phyloP scores from a whole-genome alignment of 345 rosid species.

The Citrus mangshanensis region DNA sequence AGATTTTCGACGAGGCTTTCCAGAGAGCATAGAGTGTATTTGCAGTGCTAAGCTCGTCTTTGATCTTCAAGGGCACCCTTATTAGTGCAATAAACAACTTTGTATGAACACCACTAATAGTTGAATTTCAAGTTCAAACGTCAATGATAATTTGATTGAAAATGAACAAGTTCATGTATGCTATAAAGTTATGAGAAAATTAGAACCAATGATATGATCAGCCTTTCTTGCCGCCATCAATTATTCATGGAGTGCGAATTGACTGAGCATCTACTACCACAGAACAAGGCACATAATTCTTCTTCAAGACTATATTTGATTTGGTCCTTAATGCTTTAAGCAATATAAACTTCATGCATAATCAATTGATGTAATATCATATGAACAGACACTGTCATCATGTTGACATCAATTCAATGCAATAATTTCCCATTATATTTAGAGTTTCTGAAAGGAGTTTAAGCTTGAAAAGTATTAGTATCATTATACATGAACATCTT shows the following conservation, averaged over 20 bases:
- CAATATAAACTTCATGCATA: not conserved
- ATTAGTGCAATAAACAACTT: not conserved
- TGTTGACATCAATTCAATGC: not conserved
- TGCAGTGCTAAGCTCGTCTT: too few species aligned
- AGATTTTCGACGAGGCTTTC: not conserved
- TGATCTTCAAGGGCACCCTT: not conserved
- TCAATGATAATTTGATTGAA: not conserved
- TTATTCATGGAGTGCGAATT: not conserved
- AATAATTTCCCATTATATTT: not conserved
- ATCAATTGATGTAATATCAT: not conserved
- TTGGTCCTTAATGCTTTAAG: not conserved
- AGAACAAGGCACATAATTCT: not conserved
- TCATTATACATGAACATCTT: not conserved
- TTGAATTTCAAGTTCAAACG: slow-evolving; percentile 1
- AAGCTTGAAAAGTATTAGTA: not conserved
- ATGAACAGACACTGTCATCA: not conserved
- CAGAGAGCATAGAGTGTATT: not conserved
- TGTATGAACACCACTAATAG: not conserved
- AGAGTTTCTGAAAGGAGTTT: not conserved
- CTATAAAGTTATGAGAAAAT: not conserved
- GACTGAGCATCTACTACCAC: not conserved
- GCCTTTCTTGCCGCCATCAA: not conserved
- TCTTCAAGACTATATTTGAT: not conserved
- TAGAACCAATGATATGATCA: not conserved
- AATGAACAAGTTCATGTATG: not conserved